Evolutionary conservation across 2,329 filamentous ascomycete genomes (phyloP), one percentile per base, ranked within the genome.

Genomic region (Trichoderma harzianum): DNA sequence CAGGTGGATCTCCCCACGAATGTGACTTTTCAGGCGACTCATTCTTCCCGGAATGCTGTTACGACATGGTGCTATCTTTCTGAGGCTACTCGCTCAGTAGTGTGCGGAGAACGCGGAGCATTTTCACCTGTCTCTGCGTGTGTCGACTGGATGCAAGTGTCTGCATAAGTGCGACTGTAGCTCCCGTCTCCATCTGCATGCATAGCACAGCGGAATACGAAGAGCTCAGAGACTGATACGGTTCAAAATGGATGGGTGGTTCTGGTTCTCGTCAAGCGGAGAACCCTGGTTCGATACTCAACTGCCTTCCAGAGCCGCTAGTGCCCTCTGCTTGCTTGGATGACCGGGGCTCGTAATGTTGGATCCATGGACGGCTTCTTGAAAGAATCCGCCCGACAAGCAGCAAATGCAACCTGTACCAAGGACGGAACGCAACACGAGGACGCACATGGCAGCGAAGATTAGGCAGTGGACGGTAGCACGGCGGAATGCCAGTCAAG

Each of bases 111-210:
- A 57, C 66, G 21, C 66, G 66, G 66, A 69, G 66, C 55, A 53
- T 69, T 69, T 69, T 69, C 66, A 36, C 57, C 66, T 53, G 39
- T n/a, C 66, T 34, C 24, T 47, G 24, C 7, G 36, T 18, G 16
- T 24, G 51, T 57, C 34, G 43, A 36, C 57, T 53, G 36, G 57
- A 51, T 34, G 66, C 66, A 36, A 51, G 57, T 62, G 39, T 61
- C 66, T 69, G 66, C 66, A 62, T 69, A 69, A 53, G 66, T 51
- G 28, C 66, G 57, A 69, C 64, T 60, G 47, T 71, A 67, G 70
- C 64, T 65, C 53, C 63, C 70, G 70, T 67, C 70, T 67, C 70
- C 70, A 62, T 61, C 47, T 67, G 39, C 63, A 72, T 72, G 70
- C 70, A 72, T 68, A 61, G 10, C 55, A 55, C 62, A 61, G 10